Base-by-base conservation (phyloP, 495 filamentous ascomycete genomes). In the Evernia prunastri region DNA sequence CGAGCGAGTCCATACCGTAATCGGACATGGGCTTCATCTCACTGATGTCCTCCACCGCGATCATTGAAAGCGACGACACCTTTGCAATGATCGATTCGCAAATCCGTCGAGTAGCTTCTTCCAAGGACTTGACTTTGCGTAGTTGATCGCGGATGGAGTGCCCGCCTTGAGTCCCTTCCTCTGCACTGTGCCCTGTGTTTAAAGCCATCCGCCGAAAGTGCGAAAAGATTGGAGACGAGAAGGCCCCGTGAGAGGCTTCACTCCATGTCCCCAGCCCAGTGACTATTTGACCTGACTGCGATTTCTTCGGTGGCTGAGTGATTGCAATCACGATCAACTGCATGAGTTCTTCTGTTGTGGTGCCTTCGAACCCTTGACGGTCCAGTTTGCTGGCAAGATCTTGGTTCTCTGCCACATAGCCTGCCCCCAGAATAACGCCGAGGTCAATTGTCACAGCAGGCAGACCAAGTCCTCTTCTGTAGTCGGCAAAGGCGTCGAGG, bases 1-100 rank as follows among this genome's bases (percentile, higher is more conserved):
- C 74, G 15, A 79, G 69, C 0, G 76, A 78, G 59, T 78, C 77
- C 33, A 79, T 67, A 12, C 72, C 73, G 58, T 71, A 73, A 12
- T 66, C 61, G 10, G 67, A 65, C 27, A 72, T 59, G 0, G 73
- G 60, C 59, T 67, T 70, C 33, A 43, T 45, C 29, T 29, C 31
- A 18, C 31, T 45, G 20, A 61, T 61, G 31, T 66, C 36, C 12
- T 66, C 58, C 42, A 36, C 49, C 9, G 57, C 58, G 2, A 42
- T 66, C 58, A 58, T 57, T 2, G 39, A 59, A 1, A 60, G 49
- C 8, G 29, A 27, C 33, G 63, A 53, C 0, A 37, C 53, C 59
- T 61, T 66, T 3, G 11, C 3, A 15, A 61, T 57, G 17, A 66
- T 20, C 1, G 25, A 20, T 18, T 56, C 47, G 47, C 58, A 57